phyloP scores from a whole-genome alignment of 2,329 filamentous ascomycete genomes.

The Ceratocystiopsis sp. region DNA sequence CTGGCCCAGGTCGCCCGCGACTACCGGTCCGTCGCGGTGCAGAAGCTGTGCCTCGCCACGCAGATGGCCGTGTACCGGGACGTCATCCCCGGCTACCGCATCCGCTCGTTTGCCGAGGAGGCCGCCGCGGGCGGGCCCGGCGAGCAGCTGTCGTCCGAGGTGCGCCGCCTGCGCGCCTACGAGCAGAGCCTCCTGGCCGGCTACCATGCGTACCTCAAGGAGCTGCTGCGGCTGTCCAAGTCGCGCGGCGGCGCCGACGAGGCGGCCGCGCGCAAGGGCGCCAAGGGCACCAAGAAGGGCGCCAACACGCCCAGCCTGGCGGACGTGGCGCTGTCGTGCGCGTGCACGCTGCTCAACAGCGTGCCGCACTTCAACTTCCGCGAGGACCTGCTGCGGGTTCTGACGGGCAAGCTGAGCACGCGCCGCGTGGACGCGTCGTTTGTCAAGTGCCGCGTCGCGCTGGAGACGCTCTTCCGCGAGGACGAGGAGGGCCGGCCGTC shows the following conservation, averaged over 20 bases:
- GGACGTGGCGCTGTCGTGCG: constrained; percentile 68
- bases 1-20: constrained; percentile 57
- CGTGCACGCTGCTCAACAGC: constrained; percentile 59
- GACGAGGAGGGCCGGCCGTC: constrained; percentile 85
- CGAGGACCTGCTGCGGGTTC: constrained; percentile 67
- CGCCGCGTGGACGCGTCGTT: constrained; percentile 59
- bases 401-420: constrained; percentile 67
- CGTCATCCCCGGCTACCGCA: constrained; percentile 89
- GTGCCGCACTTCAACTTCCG: constrained; percentile 98
- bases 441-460: constrained; percentile 55
- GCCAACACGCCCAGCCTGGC: constrained; percentile 26
- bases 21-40: constrained; percentile 53
- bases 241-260: constrained; percentile 10
- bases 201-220: constrained; percentile 72
- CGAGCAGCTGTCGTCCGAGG: constrained; percentile 81
- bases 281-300: constrained; percentile 13
- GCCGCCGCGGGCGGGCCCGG: constrained; percentile 41
- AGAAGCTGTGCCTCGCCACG: constrained; percentile 72
- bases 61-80: constrained; percentile 89
- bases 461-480: constrained; percentile 67
- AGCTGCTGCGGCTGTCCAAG: constrained; percentile 52
- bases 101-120: constrained; percentile 64
- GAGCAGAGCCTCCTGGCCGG: constrained; percentile 75
- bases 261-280: constrained; percentile 4
- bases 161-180: constrained; percentile 63